Base-by-base conservation (phyloP, 306 rosid genomes). In the Vicia sativa region DNA sequence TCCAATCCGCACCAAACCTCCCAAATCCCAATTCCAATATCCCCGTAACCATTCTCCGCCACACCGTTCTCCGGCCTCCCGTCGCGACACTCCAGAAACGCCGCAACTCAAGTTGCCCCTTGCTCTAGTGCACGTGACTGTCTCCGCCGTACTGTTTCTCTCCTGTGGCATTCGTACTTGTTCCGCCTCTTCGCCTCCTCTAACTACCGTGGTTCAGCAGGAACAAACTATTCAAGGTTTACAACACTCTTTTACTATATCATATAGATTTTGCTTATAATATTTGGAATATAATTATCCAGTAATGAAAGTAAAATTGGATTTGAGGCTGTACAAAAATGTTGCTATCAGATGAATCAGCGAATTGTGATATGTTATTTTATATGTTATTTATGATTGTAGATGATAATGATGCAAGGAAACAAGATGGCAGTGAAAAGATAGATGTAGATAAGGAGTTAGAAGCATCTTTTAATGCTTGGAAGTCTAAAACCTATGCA, bases 401-500 rank as follows among this genome's bases (percentile, higher is more conserved):
- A 77, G 95, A 72, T 76, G 79, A 82, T 48, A 65, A 64, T 25
- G 85, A 74, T 45, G 83, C 71, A 71, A 77, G 55, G 57, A 69
- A 64, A 18, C 42, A 46, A 1, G 79, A 70, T 1, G 62, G 5
- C 18, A 25, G 31, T 6, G 85, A 71, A 18, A 69, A 62, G 35
- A 15, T 71, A 11, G 57, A 19, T 50, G 85, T 78, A 56, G 86
- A 85, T 65, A 74, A 67, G 56, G 82, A 81, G 69, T 78, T 87
- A 56, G 88, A 77, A 53, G 88, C 76, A 41, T 91, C 85, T 23
- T 92, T 92, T 65, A 72, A 75, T 62, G 42, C 84, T 45, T 92
- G 96, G 98, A 92, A 87, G 67, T 83, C 92, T 44, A 92, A 89
- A 76, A 79, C 87, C 13, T 92, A 66, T 53, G 91, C 98, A 60